Evolutionary conservation across 1,284 basidiomycete genomes (phyloP), one percentile per base, ranked within the genome.

Genomic region (Singerocomus inundabilis): DNA sequence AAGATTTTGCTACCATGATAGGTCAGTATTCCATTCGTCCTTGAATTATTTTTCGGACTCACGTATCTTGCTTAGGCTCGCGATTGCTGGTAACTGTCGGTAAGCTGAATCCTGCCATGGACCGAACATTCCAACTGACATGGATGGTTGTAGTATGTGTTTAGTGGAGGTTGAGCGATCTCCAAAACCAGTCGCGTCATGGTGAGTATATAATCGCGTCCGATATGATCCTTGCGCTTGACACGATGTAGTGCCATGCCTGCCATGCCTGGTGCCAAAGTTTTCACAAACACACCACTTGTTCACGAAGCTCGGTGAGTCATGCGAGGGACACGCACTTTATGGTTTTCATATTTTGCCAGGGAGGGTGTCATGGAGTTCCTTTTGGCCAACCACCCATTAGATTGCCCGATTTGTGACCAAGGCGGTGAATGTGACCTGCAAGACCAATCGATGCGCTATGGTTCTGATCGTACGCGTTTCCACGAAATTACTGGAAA

Each of bases 331-430:
- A 25, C 16, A 3, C 29, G 4, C n/a, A 9, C 13, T 53, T 46
- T 39, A 24, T n/a, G 10, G n/a, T 47, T 31, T 54, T 64, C 39
- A 65, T 45, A 24, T 44, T 41, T 32, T 11, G 62, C 44, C 56
- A 91, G 92, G 31, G 94, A 97, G 72, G 95, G 96, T 52, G 96
- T 99, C 52, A 98, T 99, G 95, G 97, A 99, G 70, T 98, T 99
- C 74, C 79, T 99, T 33, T 84, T 99, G 49, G 84, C 94, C 57
- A 99, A 99, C 74, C 96, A 99, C 68, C 96, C 96, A 4, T 80
- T 99, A 53, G 96, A 99, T 70, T 99, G 96, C 75, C 96, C 97
- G 31, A 92, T 99, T 60, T 99, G 96, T 66, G 97, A 99, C 70
- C 94, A 96, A 73, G 93, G 92, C 71, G 93, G 92, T 54, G 96